These are phyloP conservation scores for Hymenoscyphus fraxineus DNA, from an alignment of 2,329 filamentous ascomycete genomes.

Conservation along the genomic window DNA sequence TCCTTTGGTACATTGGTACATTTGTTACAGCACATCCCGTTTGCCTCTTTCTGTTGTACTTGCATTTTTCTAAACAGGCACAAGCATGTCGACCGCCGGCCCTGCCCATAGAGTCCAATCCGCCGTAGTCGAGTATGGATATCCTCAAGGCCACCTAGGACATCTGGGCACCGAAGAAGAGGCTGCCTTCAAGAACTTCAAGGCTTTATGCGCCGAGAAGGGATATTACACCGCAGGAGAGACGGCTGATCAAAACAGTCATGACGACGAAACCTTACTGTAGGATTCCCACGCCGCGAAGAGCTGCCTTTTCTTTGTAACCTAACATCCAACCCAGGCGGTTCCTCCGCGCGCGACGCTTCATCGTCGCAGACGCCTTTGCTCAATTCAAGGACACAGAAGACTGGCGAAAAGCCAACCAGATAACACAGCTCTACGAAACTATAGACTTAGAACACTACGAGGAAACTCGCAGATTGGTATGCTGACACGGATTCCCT, in stretches of 20 bases:
- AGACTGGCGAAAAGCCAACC: slow-evolving; percentile 77
- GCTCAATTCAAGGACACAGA: slow-evolving; percentile 85
- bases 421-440: slow-evolving; percentile 75
- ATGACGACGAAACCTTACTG: slow-evolving; percentile 72
- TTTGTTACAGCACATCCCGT: background rate
- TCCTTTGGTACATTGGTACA: background rate
- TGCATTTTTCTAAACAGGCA: background rate
- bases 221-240: slow-evolving; percentile 54
- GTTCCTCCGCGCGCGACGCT: slow-evolving; percentile 80
- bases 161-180: slow-evolving; percentile 69
- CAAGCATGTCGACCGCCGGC: slow-evolving; percentile 23
- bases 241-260: slow-evolving; percentile 44
- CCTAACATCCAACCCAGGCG: slow-evolving; percentile 51
- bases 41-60: background rate
- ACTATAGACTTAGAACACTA: slow-evolving; percentile 84
- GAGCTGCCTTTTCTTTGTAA: background rate
- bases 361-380: slow-evolving; percentile 72
- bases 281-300: slow-evolving; percentile 39
- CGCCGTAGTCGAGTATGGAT: slow-evolving; percentile 45
- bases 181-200: slow-evolving; percentile 67
- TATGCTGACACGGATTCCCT: slow-evolving; percentile 39
- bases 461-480: slow-evolving; percentile 73
- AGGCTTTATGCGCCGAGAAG: slow-evolving; percentile 60
- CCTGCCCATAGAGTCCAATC: slow-evolving; percentile 34
- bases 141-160: slow-evolving; percentile 75